Conservation (phyloP, 1,284 basidiomycete genomes). For the Coniferiporia sulphurascens region DNA sequence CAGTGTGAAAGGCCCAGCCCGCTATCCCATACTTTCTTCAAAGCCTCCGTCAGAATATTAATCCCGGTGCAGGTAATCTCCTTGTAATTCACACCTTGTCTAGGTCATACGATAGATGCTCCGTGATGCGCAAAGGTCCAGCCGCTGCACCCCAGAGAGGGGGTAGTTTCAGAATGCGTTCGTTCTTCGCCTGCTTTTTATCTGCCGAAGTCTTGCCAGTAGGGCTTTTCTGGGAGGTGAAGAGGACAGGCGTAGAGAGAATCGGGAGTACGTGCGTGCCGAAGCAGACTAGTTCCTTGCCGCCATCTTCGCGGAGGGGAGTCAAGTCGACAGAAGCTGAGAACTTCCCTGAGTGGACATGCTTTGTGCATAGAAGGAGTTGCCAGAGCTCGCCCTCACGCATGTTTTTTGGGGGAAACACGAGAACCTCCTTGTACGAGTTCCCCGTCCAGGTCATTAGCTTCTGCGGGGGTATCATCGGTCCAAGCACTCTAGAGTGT, state of each 20-base stretch:
- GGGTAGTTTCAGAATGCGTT: slow-evolving; percentile 45
- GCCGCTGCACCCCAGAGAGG: neutral
- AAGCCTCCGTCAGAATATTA: neutral
- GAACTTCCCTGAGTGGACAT: slow-evolving; percentile 6
- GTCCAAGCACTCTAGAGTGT: neutral
- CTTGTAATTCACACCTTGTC: slow-evolving; percentile 61
- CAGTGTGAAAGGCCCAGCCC: slow-evolving; percentile 77
- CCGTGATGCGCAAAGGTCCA: slow-evolving; percentile 47
- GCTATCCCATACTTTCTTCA: slow-evolving; percentile 92
- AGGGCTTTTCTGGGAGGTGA: slow-evolving; percentile 29
- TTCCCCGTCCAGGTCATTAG: slow-evolving; percentile 68
- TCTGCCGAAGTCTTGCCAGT: slow-evolving; percentile 21
- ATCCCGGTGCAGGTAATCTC: neutral
- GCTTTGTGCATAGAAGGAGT: slow-evolving; percentile 48
- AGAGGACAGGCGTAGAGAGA: slow-evolving; percentile 59
- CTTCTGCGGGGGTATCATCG: slow-evolving; percentile 37
- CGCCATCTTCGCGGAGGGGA: neutral
- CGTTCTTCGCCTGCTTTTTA: slow-evolving; percentile 68
- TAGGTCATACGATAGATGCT: slow-evolving; percentile 83
- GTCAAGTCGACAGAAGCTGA: slow-evolving; percentile 31
- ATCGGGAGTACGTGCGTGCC: slow-evolving; percentile 47
- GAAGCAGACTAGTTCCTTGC: slow-evolving; percentile 9
- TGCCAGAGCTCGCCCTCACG: slow-evolving; percentile 56
- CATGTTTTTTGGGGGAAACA: slow-evolving; percentile 54
- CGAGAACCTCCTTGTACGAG: slow-evolving; percentile 67